Evolutionary conservation across 2,329 filamentous ascomycete genomes (phyloP), one percentile per base, ranked within the genome.

Genomic region (Huntiella decipiens): DNA sequence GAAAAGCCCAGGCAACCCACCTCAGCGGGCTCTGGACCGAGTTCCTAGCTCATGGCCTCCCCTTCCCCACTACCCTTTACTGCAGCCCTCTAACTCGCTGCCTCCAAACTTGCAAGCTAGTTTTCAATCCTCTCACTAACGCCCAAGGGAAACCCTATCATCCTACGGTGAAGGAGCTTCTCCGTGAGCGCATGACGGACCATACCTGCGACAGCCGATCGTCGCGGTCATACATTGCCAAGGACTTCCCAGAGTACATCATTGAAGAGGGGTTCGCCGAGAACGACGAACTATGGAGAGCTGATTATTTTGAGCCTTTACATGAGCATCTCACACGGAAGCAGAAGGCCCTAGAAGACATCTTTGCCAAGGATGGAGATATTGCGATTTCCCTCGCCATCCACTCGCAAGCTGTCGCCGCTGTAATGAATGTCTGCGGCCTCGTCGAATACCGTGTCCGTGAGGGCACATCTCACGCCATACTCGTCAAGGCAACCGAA

Each of bases 151-250:
- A 52, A 8, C 60, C 61, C 0, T 74, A 73, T 50, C 58, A 56
- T 4, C 72, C 73, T 0, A 58, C 65, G 1, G 58, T 79, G 53
- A 77, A 74, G 54, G 74, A 79, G 48, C 55, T 66, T 4, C 61
- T 78, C 11, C 63, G 76, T 15, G 75, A 80, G 56, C 67, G 70
- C 2, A 65, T 75, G 48, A 74, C 70, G 6, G 62, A 68, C 45
- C 74, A 79, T 55, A 78, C 73, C 0, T 79, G 75, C 55, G 74
- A 79, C 55, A 64, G 69, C 12, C 63, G 74, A 12, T 66, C 66
- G 43, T 56, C 60, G 5, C 63, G 61, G 38, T 60, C 63, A 0
- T 67, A 61, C 54, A 74, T 79, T 50, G 57, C 57, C 1, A 50
- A 60, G 11, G 59, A 62, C 31, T 77, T 70, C 50, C 72, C 72